Conservation (phyloP, 192 early-diverging fungal species). For the Mortierella claussenii region DNA sequence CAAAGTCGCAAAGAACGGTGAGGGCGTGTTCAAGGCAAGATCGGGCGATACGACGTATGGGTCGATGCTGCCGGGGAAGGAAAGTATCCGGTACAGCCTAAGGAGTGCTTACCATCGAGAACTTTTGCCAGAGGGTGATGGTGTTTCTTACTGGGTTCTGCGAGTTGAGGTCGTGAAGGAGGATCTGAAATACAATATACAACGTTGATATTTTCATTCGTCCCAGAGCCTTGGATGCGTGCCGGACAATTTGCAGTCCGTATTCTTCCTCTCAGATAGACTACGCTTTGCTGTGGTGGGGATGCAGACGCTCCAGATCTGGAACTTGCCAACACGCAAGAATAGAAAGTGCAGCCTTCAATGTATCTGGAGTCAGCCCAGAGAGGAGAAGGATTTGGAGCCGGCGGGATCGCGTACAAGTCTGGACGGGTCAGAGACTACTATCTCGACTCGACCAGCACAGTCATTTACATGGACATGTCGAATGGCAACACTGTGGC, state of each 20-base stretch:
- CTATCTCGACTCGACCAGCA: constrained; percentile 18
- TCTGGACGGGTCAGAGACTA: constrained; percentile 32
- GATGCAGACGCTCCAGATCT: constrained; percentile 40
- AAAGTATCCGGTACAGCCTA: constrained; percentile 23
- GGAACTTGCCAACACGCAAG: constrained; percentile 39
- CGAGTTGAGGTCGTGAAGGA: constrained; percentile 41
- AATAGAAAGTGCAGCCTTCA: constrained; percentile 41
- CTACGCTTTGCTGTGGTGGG: constrained; percentile 29
- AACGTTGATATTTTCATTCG: constrained; percentile 36
- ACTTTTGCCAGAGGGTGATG: constrained; percentile 47
- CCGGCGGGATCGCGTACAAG: constrained; percentile 5
- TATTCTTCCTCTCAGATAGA: constrained; percentile 26
- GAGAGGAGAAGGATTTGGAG: constrained; percentile 10
- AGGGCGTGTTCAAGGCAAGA: constrained; percentile 8
- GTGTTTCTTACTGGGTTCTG: constrained; percentile 38
- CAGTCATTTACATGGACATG: constrained; percentile 14
- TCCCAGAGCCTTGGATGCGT: constrained; percentile 53
- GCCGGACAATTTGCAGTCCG: constrained; percentile 35
- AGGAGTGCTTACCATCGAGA: constrained; percentile 27
- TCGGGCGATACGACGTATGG: constrained; percentile 11
- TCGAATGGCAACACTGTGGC: constrained; percentile 16
- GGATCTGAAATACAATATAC: constrained; percentile 4
- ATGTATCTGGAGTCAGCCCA: constrained; percentile 51
- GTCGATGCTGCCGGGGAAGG: constrained; percentile 8
- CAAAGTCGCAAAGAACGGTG: constrained; percentile 21